Conservation (phyloP, 2,329 filamentous ascomycete species). For the Shiraia bambusicola region DNA sequence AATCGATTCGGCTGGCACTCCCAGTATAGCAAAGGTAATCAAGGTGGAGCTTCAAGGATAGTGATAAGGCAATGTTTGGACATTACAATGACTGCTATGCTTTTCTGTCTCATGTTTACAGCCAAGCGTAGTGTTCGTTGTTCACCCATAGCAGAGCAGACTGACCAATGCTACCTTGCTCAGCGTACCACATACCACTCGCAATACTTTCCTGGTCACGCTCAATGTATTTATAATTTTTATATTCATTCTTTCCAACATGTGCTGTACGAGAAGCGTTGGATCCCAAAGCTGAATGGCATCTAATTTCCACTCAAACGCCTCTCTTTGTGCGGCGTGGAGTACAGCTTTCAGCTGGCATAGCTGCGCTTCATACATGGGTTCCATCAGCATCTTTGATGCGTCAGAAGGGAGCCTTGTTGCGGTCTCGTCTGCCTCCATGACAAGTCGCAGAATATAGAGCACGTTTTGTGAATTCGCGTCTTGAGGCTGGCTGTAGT, state of each 20-base stretch:
- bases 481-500: conserved; percentile 36
- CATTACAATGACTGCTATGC: no score
- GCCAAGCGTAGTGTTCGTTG: conserved; percentile 39
- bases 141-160: conserved; percentile 28
- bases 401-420: conserved; percentile 9
- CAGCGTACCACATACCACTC: conserved; percentile 67
- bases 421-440: conserved; percentile 50
- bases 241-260: conserved; percentile 15
- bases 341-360: conserved; percentile 56
- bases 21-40: conserved; percentile 50
- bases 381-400: conserved; percentile 10
- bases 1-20: conserved; percentile 48
- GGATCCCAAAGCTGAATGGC: conserved; percentile 82
- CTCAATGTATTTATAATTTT: conserved; percentile 38
- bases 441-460: conserved; percentile 65
- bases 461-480: conserved; percentile 60
- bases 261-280: conserved; percentile 44
- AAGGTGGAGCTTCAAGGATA: conserved; percentile 22
- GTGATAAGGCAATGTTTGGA: no score
- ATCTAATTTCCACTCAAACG: conserved; percentile 65
- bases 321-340: conserved; percentile 65
- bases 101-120: conserved; percentile 15
- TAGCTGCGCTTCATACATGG: conserved; percentile 43
- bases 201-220: conserved; percentile 66
- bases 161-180: conserved; percentile 6